These are phyloP conservation scores for Aureobasidium lini DNA, from an alignment of 2,329 filamentous ascomycete genomes.

Conservation along the genomic window DNA sequence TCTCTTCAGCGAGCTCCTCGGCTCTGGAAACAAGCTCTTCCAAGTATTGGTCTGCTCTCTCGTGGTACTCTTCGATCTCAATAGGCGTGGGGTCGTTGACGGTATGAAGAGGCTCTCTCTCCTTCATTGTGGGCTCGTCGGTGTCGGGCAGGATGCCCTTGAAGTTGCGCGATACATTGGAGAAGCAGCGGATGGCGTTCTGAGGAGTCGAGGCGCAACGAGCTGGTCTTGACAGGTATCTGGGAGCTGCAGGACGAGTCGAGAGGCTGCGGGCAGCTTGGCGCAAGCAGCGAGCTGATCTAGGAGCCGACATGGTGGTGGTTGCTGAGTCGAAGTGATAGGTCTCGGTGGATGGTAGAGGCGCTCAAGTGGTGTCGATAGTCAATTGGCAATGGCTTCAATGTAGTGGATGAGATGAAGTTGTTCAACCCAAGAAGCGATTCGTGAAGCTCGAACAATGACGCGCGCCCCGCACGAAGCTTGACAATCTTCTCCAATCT, in stretches of 20 bases:
- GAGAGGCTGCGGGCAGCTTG: conserved; percentile 19
- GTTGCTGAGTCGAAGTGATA: neutral
- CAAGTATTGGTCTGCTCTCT: conserved; percentile 69
- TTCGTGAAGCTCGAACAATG: neutral
- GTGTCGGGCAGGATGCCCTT: conserved; percentile 36
- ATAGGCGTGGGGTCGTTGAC: conserved; percentile 55
- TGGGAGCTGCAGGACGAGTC: conserved; percentile 7
- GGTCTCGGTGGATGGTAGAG: neutral
- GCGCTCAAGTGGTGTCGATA: neutral
- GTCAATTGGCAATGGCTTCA: neutral
- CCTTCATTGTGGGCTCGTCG: conserved; percentile 33
- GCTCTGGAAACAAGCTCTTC: conserved; percentile 50
- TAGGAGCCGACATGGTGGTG: conserved; percentile 20
- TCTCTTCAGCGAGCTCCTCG: conserved; percentile 66
- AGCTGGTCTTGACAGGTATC: conserved; percentile 3
- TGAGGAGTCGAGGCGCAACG: conserved; percentile 12
- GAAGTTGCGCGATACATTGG: conserved; percentile 10
- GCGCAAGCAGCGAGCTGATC: conserved; percentile 20
- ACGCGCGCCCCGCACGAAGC: neutral
- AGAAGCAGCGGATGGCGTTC: conserved; percentile 11
- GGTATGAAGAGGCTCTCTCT: conserved; percentile 28
- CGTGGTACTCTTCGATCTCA: conserved; percentile 64
- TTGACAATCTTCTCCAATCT: neutral
- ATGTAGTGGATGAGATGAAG: neutral
- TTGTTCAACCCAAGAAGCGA: neutral